Evolutionary conservation across 768 basidiomycete species (phyloP).

Genomic region (Mycena epipterygia): DNA sequence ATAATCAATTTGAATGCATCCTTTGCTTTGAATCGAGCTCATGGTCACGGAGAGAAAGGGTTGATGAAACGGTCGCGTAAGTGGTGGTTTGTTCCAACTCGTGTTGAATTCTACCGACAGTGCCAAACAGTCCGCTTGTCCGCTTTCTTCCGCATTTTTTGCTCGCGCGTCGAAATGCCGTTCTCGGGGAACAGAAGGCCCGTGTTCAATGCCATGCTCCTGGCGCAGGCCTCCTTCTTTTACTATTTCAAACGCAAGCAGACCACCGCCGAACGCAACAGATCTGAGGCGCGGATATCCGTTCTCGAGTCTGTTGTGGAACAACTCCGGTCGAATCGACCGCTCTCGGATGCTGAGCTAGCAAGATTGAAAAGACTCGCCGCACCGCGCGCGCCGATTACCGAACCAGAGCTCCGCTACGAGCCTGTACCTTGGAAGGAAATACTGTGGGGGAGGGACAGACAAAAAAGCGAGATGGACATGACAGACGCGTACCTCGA

Average conservation of each 20-base stretch:
- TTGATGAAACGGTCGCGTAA: no score
- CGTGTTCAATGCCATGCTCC: constrained; percentile 35
- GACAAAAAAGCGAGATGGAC: constrained; percentile 26
- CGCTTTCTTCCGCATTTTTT: neutral
- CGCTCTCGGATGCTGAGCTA: constrained; percentile 65
- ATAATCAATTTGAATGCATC: no score
- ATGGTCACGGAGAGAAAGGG: no score
- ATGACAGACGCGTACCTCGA: constrained; percentile 37
- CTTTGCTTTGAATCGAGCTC: no score
- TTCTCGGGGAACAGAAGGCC: constrained; percentile 34
- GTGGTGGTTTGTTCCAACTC: no score
- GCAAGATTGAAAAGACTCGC: constrained; percentile 69
- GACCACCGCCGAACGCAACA: constrained; percentile 67
- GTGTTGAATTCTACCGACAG: no score
- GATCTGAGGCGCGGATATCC: constrained; percentile 68
- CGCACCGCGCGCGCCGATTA: constrained; percentile 24
- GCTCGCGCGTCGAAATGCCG: constrained; percentile 13
- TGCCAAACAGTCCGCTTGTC: neutral
- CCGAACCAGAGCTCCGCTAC: constrained; percentile 22
- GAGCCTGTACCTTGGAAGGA: constrained; percentile 35
- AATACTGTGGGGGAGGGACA: constrained; percentile 24
- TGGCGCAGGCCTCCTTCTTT: constrained; percentile 36
- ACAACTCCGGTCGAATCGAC: constrained; percentile 63
- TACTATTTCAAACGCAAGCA: constrained; percentile 54
- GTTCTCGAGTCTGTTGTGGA: constrained; percentile 72